phyloP scores from a whole-genome alignment of 2,329 filamentous ascomycete species.

The Colletotrichum graminicola region DNA sequence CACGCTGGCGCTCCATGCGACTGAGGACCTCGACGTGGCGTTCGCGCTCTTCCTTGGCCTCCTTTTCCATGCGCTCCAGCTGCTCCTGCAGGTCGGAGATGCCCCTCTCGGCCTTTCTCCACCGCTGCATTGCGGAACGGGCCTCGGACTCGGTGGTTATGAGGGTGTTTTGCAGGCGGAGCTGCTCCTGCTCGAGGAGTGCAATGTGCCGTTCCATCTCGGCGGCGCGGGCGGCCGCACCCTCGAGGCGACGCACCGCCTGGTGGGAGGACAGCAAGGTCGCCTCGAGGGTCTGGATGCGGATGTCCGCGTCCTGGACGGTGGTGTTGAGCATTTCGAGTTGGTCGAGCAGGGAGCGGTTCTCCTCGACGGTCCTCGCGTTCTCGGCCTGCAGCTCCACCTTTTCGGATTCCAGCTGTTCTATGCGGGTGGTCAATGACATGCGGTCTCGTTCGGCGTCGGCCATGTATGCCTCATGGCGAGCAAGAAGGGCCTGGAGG shows the following conservation, averaged over 20 bases:
- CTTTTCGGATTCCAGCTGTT: conserved; percentile 81
- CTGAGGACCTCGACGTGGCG: conserved; percentile 84
- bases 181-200: conserved; percentile 85
- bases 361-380: conserved; percentile 83
- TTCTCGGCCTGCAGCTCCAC: conserved; percentile 81
- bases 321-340: conserved; percentile 85
- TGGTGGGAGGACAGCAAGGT: conserved; percentile 83
- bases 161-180: conserved; percentile 76
- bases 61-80: conserved; percentile 87
- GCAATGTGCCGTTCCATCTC: conserved; percentile 85
- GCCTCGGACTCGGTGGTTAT: conserved; percentile 79
- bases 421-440: conserved; percentile 79
- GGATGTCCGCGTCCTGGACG: conserved; percentile 83
- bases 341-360: conserved; percentile 82
- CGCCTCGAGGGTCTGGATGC: conserved; percentile 81
- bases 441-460: conserved; percentile 89
- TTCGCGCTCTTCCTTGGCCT: conserved; percentile 83
- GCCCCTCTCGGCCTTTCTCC: conserved; percentile 85
- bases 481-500: conserved; percentile 86
- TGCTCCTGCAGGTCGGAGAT: conserved; percentile 86
- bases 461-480: conserved; percentile 94
- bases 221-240: conserved; percentile 79
- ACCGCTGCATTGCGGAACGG: conserved; percentile 82
- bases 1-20: conserved; percentile 86
- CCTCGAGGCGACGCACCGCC: conserved; percentile 80